Conservation (phyloP, 208 protist genomes). For the Histomonas meleagridis region DNA sequence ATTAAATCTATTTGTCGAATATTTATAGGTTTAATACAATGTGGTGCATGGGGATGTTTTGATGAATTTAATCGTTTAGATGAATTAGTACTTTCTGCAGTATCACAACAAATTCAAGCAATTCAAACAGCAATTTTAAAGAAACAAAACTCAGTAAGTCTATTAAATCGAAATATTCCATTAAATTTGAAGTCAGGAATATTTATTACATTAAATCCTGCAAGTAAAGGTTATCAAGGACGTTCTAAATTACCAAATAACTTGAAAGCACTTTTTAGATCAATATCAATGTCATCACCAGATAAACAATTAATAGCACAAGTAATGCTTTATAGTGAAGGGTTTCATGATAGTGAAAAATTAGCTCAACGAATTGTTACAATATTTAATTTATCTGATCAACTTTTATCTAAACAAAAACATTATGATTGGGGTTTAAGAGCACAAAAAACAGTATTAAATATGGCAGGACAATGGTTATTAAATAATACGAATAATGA, state of each 20-base stretch:
- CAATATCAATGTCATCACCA: conserved; percentile 85
- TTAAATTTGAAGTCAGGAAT: conserved; percentile 79
- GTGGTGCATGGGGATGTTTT: conserved; percentile 94
- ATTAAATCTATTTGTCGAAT: conserved; percentile 94
- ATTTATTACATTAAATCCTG: conserved; percentile 93
- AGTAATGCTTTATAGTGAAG: conserved; percentile 87
- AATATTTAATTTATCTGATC: conserved; percentile 73
- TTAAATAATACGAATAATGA: not conserved
- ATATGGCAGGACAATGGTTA: not conserved
- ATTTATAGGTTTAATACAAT: conserved; percentile 91
- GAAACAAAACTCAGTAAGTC: conserved; percentile 60
- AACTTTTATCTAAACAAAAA: conserved; percentile 81
- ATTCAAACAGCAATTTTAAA: conserved; percentile 87
- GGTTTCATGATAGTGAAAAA: conserved; percentile 76
- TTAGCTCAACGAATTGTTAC: conserved; percentile 78
- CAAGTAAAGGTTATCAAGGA: conserved; percentile 88
- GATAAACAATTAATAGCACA: conserved; percentile 90
- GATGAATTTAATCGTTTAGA: conserved; percentile 97
- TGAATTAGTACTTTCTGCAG: conserved; percentile 85
- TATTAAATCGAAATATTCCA: conserved; percentile 64
- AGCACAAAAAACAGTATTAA: conserved; percentile 82
- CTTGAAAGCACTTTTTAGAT: conserved; percentile 90
- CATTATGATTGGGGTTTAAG: conserved; percentile 96
- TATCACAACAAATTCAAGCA: conserved; percentile 94
- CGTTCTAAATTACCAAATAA: conserved; percentile 93